Evolutionary conservation across 2,329 filamentous ascomycete genomes (phyloP).

Genomic region (Allantophomopsis cytisporea): DNA sequence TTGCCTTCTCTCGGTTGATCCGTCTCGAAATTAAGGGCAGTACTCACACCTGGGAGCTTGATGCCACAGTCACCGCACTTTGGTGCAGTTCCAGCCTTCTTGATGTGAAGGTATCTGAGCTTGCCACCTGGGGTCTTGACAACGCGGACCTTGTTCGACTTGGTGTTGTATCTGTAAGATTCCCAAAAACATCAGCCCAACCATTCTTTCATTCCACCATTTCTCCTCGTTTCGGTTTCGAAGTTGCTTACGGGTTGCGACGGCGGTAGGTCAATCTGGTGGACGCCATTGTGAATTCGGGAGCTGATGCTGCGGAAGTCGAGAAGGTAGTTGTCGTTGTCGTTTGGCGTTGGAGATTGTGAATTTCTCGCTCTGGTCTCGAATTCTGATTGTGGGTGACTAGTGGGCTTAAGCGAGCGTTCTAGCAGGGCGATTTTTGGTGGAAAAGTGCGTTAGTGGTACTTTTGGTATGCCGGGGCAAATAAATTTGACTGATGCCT

Average conservation of each 20-base stretch:
- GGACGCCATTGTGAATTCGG: constrained; percentile 33
- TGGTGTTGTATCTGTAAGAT: constrained; percentile 78
- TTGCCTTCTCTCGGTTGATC: too few relatives aligned
- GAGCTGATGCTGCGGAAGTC: constrained; percentile 16
- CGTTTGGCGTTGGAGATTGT: constrained; percentile 22
- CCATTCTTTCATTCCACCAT: background rate
- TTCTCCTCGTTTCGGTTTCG: background rate
- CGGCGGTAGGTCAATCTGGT: constrained; percentile 43
- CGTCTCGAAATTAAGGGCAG: background rate
- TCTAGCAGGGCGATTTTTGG: too few relatives aligned
- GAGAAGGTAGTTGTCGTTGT: constrained; percentile 25
- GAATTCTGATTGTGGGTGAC: too few relatives aligned
- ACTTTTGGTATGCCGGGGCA: too few relatives aligned
- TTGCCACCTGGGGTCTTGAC: constrained; percentile 95
- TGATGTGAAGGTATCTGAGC: constrained; percentile 95
- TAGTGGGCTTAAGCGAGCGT: too few relatives aligned
- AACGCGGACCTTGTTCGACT: constrained; percentile 91
- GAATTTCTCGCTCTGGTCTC: background rate
- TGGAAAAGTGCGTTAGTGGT: too few relatives aligned
- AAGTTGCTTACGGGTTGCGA: constrained; percentile 56
- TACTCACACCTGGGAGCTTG: constrained; percentile 95
- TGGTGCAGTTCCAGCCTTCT: constrained; percentile 96
- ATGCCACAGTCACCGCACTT: constrained; percentile 99
- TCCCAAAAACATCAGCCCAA: background rate
- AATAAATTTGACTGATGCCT: too few relatives aligned